Conservation (phyloP, 805 yeast species). For the Candida succiphila region DNA sequence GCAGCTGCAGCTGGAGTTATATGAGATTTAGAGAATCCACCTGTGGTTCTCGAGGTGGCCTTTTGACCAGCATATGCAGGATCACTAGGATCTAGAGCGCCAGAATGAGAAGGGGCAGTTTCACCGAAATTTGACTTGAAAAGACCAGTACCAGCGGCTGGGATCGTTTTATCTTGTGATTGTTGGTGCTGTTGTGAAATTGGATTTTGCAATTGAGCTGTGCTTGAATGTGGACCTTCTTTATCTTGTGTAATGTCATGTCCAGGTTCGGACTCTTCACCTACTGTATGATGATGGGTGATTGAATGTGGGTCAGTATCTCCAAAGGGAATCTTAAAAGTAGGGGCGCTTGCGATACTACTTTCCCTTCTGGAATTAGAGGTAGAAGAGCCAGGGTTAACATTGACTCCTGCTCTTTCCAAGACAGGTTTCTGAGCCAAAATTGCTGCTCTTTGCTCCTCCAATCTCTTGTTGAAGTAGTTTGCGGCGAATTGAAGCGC, state of each 20-base stretch:
- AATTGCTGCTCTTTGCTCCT: slow-evolving; percentile 43
- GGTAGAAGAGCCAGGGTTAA: slow-evolving; percentile 8
- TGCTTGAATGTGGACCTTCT: not conserved
- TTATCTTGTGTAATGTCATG: not conserved
- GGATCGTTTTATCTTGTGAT: not conserved
- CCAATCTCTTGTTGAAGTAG: slow-evolving; percentile 55
- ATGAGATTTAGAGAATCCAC: not conserved
- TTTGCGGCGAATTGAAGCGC: slow-evolving; percentile 68
- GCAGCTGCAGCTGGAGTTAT: slow-evolving; percentile 15
- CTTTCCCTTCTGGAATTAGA: slow-evolving; percentile 11
- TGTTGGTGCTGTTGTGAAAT: not conserved
- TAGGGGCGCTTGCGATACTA: slow-evolving; percentile 21
- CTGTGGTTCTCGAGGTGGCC: not conserved
- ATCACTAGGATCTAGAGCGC: slow-evolving; percentile 6
- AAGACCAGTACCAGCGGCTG: not conserved
- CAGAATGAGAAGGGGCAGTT: slow-evolving; percentile 13
- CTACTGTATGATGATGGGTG: slow-evolving; percentile 24
- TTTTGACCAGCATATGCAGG: slow-evolving; percentile 1
- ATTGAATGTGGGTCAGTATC: slow-evolving; percentile 54
- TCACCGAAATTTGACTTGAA: slow-evolving; percentile 21
- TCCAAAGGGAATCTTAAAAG: slow-evolving; percentile 52
- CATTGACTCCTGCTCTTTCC: slow-evolving; percentile 37
- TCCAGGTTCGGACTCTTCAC: too few species aligned
- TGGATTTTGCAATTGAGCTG: not conserved
- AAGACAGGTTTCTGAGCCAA: slow-evolving; percentile 43